Base-by-base conservation (phyloP, 352 stramenopile genomes). In the Pythium folliculosum region DNA sequence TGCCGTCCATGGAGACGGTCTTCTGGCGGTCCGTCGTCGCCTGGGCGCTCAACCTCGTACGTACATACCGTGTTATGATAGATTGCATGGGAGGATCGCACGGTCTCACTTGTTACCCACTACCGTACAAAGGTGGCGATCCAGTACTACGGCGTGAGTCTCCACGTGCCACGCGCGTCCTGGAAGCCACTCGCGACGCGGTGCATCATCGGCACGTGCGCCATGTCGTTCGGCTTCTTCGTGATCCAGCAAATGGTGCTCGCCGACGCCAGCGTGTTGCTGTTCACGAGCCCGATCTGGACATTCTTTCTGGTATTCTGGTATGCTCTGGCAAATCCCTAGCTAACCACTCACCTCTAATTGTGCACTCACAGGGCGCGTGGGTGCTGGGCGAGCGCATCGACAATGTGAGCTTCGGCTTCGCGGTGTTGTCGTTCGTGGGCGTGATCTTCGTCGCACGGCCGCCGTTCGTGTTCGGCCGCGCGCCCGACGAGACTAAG, bases 11-110 rank as follows among this genome's bases (percentile, higher is more conserved):
- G 63, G 82, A 92, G 63, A 81, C 70, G 21, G 69, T 91, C 52
- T 92, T 90, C 62, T 92, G 82, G 82, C 80, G 79, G 16, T 84
- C 77, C 6, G 62, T 84, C 40, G 73, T 86, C 38, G 89, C 77
- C 23, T 27, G 86, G 77, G 63, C 77, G 51, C 21, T 30, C 22
- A 23, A 32, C 5, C 8, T 57, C 22, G 50, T 43, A 32, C 14
- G 27, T 60, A 32, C 27, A n/a, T n/a, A n/a, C n/a, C n/a, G n/a
- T n/a, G n/a, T n/a, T n/a, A n/a, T n/a, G n/a, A n/a, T n/a, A n/a
- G n/a, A n/a, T n/a, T n/a, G n/a, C n/a, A n/a, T n/a, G n/a, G n/a
- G n/a, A n/a, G n/a, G n/a, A n/a, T 40, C 12, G 35, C 12, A 40
- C 8, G 8, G 8, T 14, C 35, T 40, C 12, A 16, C 35, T 40